Evolutionary conservation across 108 stramenopile genomes (phyloP).

Genomic region (Pseudonitzschia pungens): DNA sequence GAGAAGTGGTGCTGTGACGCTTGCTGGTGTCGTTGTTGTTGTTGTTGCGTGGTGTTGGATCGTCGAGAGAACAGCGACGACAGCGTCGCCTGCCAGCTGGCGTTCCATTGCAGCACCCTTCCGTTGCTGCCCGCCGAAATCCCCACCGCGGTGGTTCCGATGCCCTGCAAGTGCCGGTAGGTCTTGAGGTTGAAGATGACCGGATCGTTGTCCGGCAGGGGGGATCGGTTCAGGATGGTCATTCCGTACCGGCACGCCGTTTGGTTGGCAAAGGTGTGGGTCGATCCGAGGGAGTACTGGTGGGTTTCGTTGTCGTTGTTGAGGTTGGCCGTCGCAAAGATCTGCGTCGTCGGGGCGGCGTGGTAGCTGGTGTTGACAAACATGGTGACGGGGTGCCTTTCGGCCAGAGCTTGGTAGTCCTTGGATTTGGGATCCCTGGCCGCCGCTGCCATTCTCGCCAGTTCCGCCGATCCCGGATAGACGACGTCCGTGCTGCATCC

Average conservation of each 20-base stretch:
- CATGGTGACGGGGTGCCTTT: conserved; percentile 31
- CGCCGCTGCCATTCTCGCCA: conserved; percentile 23
- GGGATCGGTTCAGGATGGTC: conserved; percentile 34
- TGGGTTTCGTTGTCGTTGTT: conserved; percentile 33
- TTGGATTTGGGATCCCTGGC: conserved; percentile 4
- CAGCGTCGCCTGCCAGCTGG: conserved; percentile 22
- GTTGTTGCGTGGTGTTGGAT: background rate
- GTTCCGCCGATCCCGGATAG: conserved; percentile 31
- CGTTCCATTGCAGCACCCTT: conserved; percentile 32
- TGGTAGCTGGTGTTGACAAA: conserved; percentile 36
- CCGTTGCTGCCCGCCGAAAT: conserved; percentile 33
- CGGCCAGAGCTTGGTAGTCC: background rate
- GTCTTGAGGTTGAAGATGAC: conserved; percentile 36
- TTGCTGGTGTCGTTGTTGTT: conserved; percentile 2
- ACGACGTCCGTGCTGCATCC: conserved; percentile 30
- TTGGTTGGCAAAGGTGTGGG: conserved; percentile 39
- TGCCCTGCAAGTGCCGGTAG: conserved; percentile 31
- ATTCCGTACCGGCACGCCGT: conserved; percentile 33
- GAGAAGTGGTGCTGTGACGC: background rate
- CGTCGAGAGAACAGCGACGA: background rate
- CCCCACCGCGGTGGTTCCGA: conserved; percentile 33
- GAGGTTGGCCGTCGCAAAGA: conserved; percentile 34
- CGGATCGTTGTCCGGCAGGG: conserved; percentile 21
- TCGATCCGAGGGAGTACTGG: conserved; percentile 32
- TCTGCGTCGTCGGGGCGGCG: conserved; percentile 33